phyloP scores from a whole-genome alignment of 1,284 basidiomycete genomes.

The Fomitopsis betulina region DNA sequence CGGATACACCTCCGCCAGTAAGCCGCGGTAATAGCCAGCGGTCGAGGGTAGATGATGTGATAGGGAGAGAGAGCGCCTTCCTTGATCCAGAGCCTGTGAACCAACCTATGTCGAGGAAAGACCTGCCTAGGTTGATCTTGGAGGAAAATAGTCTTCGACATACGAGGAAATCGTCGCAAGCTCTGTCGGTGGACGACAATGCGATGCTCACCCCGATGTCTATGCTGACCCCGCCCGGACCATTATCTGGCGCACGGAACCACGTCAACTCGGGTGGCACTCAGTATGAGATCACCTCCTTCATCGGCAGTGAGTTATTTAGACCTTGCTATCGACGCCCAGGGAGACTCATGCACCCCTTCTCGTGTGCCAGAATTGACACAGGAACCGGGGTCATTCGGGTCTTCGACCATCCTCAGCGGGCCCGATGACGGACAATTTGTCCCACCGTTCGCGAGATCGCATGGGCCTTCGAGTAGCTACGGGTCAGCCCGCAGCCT shows the following conservation, averaged over 20 bases:
- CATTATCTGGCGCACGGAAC: constrained; percentile 5
- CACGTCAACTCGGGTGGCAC: constrained; percentile 44
- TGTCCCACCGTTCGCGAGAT: constrained; percentile 10
- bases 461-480: constrained; percentile 1
- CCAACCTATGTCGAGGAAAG: constrained; percentile 24
- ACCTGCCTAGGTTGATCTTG: neutral
- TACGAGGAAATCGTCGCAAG: constrained; percentile 17
- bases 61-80: neutral
- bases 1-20: constrained; percentile 2
- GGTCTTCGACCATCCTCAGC: constrained; percentile 7
- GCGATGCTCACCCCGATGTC: constrained; percentile 12
- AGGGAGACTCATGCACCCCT: neutral
- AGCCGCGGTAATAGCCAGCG: neutral
- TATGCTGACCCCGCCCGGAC: too few species aligned
- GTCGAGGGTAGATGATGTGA: neutral
- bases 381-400: constrained; percentile 14
- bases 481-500: neutral
- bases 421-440: constrained; percentile 12
- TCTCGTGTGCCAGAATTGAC: constrained; percentile 8
- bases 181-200: constrained; percentile 24
- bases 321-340: neutral
- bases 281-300: constrained; percentile 71
- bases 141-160: constrained; percentile 16
- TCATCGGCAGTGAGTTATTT: constrained; percentile 54
- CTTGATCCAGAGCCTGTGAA: neutral